Percentiles rank a stretch among this genome's conserved stretches.
These are phyloP conservation scores for Lentinula boryana DNA, from an alignment of 768 basidiomycete species.

Conservation along the genomic window DNA sequence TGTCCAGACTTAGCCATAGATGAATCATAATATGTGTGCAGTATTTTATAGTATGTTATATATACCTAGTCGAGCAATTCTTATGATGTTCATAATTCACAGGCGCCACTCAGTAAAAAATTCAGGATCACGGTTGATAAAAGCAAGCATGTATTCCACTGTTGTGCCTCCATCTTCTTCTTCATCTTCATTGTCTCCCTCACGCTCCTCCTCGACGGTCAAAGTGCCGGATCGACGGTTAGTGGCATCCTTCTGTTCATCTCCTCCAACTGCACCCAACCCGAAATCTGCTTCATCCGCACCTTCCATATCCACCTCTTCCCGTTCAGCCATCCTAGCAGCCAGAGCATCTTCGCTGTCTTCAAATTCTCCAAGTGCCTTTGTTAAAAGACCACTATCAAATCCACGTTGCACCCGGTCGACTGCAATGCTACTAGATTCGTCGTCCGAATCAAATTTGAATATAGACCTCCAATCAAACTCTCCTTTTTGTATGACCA, in stretches of 20 bases:
- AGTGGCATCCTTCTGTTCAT: not conserved
- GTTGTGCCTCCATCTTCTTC: slow-evolving; percentile 65
- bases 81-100: not conserved
- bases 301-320: slow-evolving; percentile 66
- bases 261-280: slow-evolving; percentile 5
- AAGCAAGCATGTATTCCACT: slow-evolving; percentile 79
- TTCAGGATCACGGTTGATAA: slow-evolving; percentile 56
- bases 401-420: not conserved
- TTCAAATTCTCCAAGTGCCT: slow-evolving; percentile 78
- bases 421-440: slow-evolving; percentile 11
- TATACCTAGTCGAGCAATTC: not conserved
- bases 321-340: slow-evolving; percentile 68
- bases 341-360: slow-evolving; percentile 85
- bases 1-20: not conserved
- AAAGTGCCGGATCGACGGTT: not conserved
- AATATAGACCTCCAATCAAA: slow-evolving; percentile 92
- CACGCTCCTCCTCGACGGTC: slow-evolving; percentile 14
- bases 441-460: slow-evolving; percentile 47
- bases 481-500: slow-evolving; percentile 91
- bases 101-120: slow-evolving; percentile 72
- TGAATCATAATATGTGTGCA: not conserved
- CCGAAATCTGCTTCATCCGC: slow-evolving; percentile 80
- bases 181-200: slow-evolving; percentile 34
- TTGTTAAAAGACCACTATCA: slow-evolving; percentile 34
- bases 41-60: not conserved